These are phyloP conservation scores for Elongisporangium anandrum DNA, from an alignment of 352 stramenopile species.

Conservation along the genomic window DNA sequence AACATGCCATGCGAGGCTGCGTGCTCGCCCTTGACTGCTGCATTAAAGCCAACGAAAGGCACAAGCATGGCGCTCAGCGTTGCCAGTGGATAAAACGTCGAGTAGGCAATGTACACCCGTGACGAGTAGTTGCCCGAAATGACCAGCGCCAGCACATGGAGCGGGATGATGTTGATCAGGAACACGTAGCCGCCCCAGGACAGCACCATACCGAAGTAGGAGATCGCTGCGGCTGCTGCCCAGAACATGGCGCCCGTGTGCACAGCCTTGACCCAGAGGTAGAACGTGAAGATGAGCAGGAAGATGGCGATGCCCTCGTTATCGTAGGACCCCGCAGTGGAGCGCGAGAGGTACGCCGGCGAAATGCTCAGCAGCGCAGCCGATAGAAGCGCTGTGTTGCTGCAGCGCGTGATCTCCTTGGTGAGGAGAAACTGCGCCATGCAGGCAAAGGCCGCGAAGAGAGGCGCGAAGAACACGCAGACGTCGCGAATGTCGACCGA, in stretches of 20 bases:
- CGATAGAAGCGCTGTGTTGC: slow-evolving; percentile 78
- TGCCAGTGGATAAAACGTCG: slow-evolving; percentile 96
- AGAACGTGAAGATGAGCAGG: slow-evolving; percentile 97
- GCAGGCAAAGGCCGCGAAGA: slow-evolving; percentile 84
- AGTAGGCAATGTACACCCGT: slow-evolving; percentile 96
- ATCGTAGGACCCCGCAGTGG: slow-evolving; percentile 97
- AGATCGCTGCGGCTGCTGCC: slow-evolving; percentile 57
- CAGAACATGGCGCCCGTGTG: slow-evolving; percentile 76
- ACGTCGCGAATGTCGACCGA: slow-evolving; percentile 81
- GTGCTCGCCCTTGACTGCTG: slow-evolving; percentile 83
- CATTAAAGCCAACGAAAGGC: slow-evolving; percentile 98
- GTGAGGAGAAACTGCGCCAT: slow-evolving; percentile 89
- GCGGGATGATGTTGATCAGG: slow-evolving; percentile 98
- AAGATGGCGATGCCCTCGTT: slow-evolving; percentile 99
- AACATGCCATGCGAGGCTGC: slow-evolving; percentile 91
- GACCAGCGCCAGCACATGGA: slow-evolving; percentile 92
- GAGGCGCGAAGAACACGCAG: slow-evolving; percentile 87
- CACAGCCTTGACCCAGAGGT: slow-evolving; percentile 90
- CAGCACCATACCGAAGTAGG: slow-evolving; percentile 97
- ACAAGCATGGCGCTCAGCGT: slow-evolving; percentile 96
- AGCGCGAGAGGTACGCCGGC: slow-evolving; percentile 97
- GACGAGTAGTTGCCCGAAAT: slow-evolving; percentile 87
- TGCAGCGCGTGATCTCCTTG: slow-evolving; percentile 60
- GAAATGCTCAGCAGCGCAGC: slow-evolving; percentile 93
- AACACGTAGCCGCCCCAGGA: slow-evolving; percentile 99